Conservation (phyloP, 148 eudicot genomes). For the Rhododendron ferrugineum region DNA sequence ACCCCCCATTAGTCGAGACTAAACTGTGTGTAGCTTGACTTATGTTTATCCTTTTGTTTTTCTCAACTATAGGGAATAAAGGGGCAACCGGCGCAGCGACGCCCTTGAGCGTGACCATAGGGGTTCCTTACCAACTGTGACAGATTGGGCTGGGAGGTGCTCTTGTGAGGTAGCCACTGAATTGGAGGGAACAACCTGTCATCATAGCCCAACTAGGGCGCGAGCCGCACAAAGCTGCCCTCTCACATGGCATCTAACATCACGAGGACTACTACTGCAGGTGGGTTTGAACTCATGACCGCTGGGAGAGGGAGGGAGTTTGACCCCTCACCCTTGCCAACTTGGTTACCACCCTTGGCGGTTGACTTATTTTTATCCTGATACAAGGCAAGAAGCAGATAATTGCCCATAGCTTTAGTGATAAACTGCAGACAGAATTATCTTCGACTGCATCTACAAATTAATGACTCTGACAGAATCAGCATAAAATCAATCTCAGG, state of each 20-base stretch:
- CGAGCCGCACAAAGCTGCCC: background rate
- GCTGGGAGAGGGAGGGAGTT: background rate
- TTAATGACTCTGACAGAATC: background rate
- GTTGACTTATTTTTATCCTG: too few relatives aligned
- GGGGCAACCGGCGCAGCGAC: too few relatives aligned
- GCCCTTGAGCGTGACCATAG: background rate
- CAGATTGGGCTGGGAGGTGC: background rate
- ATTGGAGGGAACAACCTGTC: background rate
- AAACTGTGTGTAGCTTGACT: background rate
- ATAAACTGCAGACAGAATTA: slow-evolving; percentile 5
- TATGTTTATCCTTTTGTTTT: background rate
- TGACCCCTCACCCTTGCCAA: background rate
- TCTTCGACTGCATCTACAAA: background rate
- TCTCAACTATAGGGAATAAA: too few relatives aligned
- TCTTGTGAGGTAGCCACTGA: background rate
- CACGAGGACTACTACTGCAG: background rate
- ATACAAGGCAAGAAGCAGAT: background rate
- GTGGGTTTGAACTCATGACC: background rate
- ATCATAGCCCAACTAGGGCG: background rate
- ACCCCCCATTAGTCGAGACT: background rate
- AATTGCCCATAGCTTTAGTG: slow-evolving; percentile 1
- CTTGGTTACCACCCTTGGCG: background rate
- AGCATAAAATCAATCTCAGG: background rate
- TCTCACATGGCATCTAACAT: background rate
- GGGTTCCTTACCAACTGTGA: background rate